Evolutionary conservation across 164 flowering plant genomes (phyloP), one percentile per base, ranked within the genome.

Genomic region (Stephania cephalantha): DNA sequence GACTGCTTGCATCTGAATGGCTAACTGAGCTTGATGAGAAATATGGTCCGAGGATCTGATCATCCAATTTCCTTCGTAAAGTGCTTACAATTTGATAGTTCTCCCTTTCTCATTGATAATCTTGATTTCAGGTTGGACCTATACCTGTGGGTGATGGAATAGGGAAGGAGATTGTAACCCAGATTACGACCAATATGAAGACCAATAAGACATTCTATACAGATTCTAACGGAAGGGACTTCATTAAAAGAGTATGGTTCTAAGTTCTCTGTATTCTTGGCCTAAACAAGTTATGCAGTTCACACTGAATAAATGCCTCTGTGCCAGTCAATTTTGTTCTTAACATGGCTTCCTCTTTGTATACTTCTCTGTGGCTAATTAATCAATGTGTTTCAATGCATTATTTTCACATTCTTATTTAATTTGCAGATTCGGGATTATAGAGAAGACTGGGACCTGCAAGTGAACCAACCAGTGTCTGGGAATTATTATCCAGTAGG

Each of bases 401-500:
- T 73, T 5, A 17, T 46, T 46, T 50, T 17, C 50, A 69, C 10
- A 11, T 74, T 18, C 42, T 68, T 52, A 63, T 22, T 69, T 75
- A 17, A 69, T 75, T 64, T 83, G 80, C 95, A 95, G 99, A 83
- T 93, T 82, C 94, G 92, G 65, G 94, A 93, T 81, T 85, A 87
- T 77, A 88, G 99, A 83, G 68, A 81, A 65, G 99, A 95, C 74
- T 95, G 99, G 99, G 82, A 92, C 72, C 82, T 93, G 73, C 79
- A 91, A 85, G 93, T 90, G 70, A 84, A 90, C 83, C 92, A 95
- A 84, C 97, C 91, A 45, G 75, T 87, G 82, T 92, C 99, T 71
- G 99, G 97, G 85, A 95, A 95, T 79, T 95, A 93, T 82, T 95
- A 93, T 79, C 99, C 97, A 4, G 99, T 93, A 88, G 74, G 94